phyloP scores from a whole-genome alignment of 2,329 filamentous ascomycete species.

The Colletotrichum brevisporum region DNA sequence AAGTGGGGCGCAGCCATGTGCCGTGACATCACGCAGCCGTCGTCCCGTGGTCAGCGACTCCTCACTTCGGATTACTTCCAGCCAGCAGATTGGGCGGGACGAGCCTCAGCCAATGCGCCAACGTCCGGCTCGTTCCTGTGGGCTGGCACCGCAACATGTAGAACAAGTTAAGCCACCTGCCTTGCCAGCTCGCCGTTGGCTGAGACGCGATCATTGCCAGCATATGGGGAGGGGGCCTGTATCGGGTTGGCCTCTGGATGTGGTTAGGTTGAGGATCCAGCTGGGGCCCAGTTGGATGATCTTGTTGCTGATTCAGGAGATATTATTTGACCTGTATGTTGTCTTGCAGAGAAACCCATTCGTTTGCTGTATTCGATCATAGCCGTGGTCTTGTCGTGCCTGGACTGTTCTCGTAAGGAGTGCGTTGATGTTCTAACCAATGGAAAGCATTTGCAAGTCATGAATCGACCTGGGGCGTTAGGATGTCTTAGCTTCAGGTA shows the following conservation, averaged over 20 bases:
- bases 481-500: no score
- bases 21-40: constrained; percentile 18
- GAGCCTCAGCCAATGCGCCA: not conserved
- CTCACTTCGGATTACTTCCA: constrained; percentile 21
- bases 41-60: constrained; percentile 19
- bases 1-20: constrained; percentile 11
- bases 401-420: no score
- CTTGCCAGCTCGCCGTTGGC: not conserved
- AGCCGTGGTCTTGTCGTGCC: no score
- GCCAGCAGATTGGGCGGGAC: constrained; percentile 3
- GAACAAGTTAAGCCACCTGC: no score
- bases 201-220: not conserved
- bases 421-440: no score
- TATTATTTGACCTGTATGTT: not conserved
- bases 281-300: not conserved
- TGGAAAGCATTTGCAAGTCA: no score
- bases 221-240: no score
- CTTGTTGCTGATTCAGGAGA: not conserved
- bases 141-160: not conserved
- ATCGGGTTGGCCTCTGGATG: no score
- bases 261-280: not conserved
- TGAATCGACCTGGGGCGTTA: no score
- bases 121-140: not conserved
- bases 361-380: no score
- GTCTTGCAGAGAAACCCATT: no score